Evolutionary conservation across 257 asterid species (phyloP).

Genomic region (Oldenlandia corymbosa): DNA sequence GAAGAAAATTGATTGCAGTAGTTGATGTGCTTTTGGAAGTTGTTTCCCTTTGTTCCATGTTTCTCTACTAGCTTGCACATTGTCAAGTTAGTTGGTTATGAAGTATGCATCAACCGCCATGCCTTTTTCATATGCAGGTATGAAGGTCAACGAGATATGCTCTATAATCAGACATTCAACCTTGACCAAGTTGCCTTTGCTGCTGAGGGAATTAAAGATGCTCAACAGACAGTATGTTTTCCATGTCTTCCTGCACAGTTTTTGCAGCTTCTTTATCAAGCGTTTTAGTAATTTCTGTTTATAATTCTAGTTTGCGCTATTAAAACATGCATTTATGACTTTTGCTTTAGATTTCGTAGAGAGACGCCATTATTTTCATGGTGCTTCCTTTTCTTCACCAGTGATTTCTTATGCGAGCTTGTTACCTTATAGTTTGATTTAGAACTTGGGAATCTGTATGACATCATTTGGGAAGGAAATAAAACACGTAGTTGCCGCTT

Average conservation of each 20-base stretch:
- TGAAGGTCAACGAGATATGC: conserved; percentile 98
- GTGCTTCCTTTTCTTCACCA: background rate
- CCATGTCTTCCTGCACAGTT: background rate
- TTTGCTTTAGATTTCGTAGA: conserved; percentile 7
- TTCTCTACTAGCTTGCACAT: background rate
- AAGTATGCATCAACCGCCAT: conserved; percentile 1
- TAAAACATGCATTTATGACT: background rate
- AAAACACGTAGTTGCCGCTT: background rate
- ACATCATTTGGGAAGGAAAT: background rate
- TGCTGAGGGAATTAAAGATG: conserved; percentile 95
- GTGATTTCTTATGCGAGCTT: background rate
- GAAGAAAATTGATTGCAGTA: no score
- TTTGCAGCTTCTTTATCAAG: background rate
- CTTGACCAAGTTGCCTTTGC: conserved; percentile 97
- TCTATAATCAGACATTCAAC: conserved; percentile 87
- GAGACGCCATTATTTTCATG: background rate
- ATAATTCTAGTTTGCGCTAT: background rate
- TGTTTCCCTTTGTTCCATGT: background rate
- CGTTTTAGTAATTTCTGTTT: background rate
- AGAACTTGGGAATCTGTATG: background rate
- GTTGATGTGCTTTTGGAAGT: background rate
- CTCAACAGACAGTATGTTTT: conserved; percentile 89
- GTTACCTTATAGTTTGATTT: background rate
- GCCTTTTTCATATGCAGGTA: conserved; percentile 49
- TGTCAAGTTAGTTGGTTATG: background rate